Conservation (phyloP, 768 basidiomycete species). For the Kondoa malvinella region DNA sequence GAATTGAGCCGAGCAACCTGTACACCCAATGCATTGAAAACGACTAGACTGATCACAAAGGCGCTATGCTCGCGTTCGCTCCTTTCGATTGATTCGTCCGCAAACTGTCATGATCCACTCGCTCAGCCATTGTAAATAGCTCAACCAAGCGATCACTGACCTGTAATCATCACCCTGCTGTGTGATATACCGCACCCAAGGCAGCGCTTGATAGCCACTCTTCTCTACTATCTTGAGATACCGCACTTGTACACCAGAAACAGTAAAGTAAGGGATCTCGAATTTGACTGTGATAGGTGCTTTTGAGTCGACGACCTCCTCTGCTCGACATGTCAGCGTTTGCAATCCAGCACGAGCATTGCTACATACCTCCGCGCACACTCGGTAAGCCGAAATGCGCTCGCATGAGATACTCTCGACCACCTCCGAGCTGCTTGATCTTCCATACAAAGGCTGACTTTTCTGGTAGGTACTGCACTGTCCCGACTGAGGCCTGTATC, state of each 20-base stretch:
- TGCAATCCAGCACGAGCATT: not conserved
- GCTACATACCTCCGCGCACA: constrained; percentile 61
- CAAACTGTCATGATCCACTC: not conserved
- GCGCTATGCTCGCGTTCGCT: not conserved
- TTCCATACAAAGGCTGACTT: constrained; percentile 99
- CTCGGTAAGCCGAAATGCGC: constrained; percentile 94
- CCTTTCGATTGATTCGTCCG: constrained; percentile 5
- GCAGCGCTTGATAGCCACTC: constrained; percentile 87
- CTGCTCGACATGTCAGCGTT: constrained; percentile 28
- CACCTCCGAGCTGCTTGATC: constrained; percentile 92
- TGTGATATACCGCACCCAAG: constrained; percentile 65
- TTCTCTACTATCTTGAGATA: constrained; percentile 98
- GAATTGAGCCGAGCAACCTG: too few relatives aligned
- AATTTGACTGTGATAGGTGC: constrained; percentile 94
- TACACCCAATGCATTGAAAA: too few relatives aligned
- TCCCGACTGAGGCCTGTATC: constrained; percentile 71
- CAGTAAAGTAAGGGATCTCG: constrained; percentile 97
- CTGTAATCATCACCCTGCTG: constrained; percentile 32
- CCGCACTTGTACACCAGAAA: constrained; percentile 66
- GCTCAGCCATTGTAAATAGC: not conserved
- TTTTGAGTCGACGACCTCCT: constrained; percentile 68
- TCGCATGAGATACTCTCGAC: constrained; percentile 90
- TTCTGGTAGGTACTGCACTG: constrained; percentile 91
- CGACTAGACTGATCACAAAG: not conserved
- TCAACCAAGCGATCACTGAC: not conserved